A percentile compares a stretch with the other conserved stretches of the same genome.
phyloP scores from a whole-genome alignment of 1,139 yeast species.

The Kodamaea arcana region DNA sequence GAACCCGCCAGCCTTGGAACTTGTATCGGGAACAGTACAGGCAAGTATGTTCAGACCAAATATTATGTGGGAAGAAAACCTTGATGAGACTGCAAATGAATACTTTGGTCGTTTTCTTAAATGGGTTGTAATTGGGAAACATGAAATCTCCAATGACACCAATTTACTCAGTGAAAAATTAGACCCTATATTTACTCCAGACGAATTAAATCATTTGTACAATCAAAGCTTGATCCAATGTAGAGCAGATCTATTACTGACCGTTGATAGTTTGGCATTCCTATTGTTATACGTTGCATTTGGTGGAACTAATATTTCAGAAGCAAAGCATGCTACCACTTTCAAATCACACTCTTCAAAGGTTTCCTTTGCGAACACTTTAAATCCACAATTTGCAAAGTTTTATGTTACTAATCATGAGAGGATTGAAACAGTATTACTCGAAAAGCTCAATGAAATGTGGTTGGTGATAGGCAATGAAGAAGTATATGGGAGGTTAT shows the following conservation, averaged over 20 bases:
- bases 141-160: too few species aligned
- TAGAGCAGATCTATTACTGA: neutral
- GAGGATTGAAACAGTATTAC: neutral
- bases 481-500: neutral
- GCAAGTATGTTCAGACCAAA: conserved; percentile 2
- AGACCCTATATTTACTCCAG: too few species aligned
- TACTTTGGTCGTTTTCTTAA: conserved; percentile 2
- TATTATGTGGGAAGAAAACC: neutral
- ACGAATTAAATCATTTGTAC: conserved; percentile 5
- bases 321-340: neutral
- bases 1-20: conserved; percentile 1
- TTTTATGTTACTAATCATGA: neutral
- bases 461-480: neutral
- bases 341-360: neutral
- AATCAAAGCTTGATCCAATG: neutral
- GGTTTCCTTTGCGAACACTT: neutral
- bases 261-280: conserved; percentile 1
- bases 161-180: too few species aligned
- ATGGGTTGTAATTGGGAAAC: conserved; percentile 1
- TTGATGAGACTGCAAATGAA: neutral
- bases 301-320: neutral
- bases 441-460: neutral
- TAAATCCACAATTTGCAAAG: neutral
- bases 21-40: conserved; percentile 1
- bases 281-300: conserved; percentile 1